phyloP scores from a whole-genome alignment of 2,329 filamentous ascomycete species.

The Epichloe aotearoae region DNA sequence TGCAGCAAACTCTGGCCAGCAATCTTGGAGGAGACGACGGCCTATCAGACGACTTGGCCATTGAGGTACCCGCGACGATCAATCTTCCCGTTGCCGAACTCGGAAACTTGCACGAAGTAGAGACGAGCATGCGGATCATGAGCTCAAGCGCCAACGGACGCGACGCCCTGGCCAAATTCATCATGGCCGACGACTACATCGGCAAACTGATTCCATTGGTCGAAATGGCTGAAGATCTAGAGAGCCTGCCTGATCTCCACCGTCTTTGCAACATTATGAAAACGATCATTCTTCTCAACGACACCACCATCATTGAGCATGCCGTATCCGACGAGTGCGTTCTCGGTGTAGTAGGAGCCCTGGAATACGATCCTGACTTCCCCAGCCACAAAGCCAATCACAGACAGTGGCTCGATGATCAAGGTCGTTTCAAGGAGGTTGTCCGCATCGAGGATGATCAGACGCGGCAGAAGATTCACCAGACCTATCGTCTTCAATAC shows the following conservation, averaged over 20 bases:
- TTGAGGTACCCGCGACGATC: conserved; percentile 59
- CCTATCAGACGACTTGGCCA: conserved; percentile 70
- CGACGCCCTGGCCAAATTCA: conserved; percentile 76
- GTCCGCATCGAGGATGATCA: conserved; percentile 75
- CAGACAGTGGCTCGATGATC: conserved; percentile 77
- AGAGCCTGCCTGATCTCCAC: conserved; percentile 77
- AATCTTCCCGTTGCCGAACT: conserved; percentile 68
- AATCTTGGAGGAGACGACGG: conserved; percentile 52
- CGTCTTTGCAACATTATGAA: conserved; percentile 97
- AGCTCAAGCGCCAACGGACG: conserved; percentile 63
- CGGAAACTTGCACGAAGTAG: conserved; percentile 72
- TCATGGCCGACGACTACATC: conserved; percentile 79
- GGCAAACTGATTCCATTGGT: conserved; percentile 76
- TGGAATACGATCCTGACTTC: conserved; percentile 98
- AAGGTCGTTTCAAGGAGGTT: conserved; percentile 90
- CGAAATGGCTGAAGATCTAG: conserved; percentile 78
- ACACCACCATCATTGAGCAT: conserved; percentile 86
- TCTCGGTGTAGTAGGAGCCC: conserved; percentile 80
- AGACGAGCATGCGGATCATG: conserved; percentile 68
- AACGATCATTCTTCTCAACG: conserved; percentile 84
- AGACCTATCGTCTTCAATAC: conserved; percentile 91
- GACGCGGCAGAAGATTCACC: conserved; percentile 84
- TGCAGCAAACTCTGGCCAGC: conserved; percentile 61
- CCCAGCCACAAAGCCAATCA: conserved; percentile 96
- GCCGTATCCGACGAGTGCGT: conserved; percentile 84